phyloP scores from a whole-genome alignment of 305 asterid species.

The Fraxinus greggii region DNA sequence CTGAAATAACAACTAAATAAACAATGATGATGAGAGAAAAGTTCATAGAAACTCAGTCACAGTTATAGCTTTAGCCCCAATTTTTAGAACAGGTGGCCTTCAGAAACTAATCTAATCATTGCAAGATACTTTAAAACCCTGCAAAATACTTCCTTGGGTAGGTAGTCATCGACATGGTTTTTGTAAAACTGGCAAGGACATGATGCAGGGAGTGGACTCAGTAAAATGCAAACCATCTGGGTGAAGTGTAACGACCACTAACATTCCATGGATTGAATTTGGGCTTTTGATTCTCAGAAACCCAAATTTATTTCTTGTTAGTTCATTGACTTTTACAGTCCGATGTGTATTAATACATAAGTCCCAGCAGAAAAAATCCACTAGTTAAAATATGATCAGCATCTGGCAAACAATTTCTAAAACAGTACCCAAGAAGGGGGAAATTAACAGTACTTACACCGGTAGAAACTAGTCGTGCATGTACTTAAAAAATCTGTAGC shows the following conservation, averaged over 20 bases:
- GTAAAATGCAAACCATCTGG: background rate
- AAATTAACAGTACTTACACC: background rate
- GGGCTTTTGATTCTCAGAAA: background rate
- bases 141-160: background rate
- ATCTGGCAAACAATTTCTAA: background rate
- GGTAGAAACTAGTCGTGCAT: background rate
- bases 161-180: background rate
- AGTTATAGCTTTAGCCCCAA: background rate
- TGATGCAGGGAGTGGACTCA: background rate
- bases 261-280: background rate
- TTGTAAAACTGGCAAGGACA: background rate
- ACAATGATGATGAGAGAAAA: background rate
- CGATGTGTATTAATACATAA: background rate
- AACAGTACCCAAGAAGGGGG: background rate
- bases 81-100: background rate
- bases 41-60: background rate
- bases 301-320: background rate
- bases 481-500: background rate
- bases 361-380: background rate
- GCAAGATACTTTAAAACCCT: background rate
- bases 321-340: background rate
- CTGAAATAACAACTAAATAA: background rate
- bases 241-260: background rate
- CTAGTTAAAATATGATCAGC: background rate
- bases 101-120: background rate